Evolutionary conservation across 1,284 basidiomycete species (phyloP), one percentile per base, ranked within the genome.

Genomic region (Irpex rosettiformis): DNA sequence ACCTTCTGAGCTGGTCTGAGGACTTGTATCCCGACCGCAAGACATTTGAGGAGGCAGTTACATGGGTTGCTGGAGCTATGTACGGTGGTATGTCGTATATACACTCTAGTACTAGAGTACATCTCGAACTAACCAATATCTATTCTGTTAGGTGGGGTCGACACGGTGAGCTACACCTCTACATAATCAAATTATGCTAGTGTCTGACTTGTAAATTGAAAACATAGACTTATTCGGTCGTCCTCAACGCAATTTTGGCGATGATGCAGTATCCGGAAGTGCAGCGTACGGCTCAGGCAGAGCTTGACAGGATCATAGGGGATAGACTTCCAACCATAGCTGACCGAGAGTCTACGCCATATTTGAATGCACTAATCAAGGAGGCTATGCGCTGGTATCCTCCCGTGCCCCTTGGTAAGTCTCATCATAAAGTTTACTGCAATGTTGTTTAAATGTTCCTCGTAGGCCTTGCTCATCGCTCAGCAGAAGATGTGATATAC

Each of bases 371-470:
- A 1, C 51, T 69, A 6, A 62, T 72, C 7, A 66, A 70, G 49
- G 73, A 75, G 59, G 60, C 66, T 2, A 40, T 73, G 40, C 61
- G 71, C 22, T 73, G 72, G 72, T n/a, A 43, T 28, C 54, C 59
- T 22, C 51, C 59, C 6, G 16, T 54, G 2, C 59, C 61, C 16
- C 33, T 37, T 11, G 33, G 33, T 37, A 4, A 37, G n/a, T n/a
- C n/a, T n/a, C n/a, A 37, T 6, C 11, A 37, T 6, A 16, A 37
- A 37, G n/a, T n/a, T n/a, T n/a, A n/a, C n/a, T n/a, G n/a, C n/a
- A n/a, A n/a, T n/a, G n/a, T n/a, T n/a, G n/a, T n/a, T n/a, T n/a
- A n/a, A 16, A 37, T 37, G 33, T 8, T 16, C 16, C 16, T 37
- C 33, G 33, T 37, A 37, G 33, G 33, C 16, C 33, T 37, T 37